phyloP scores from a whole-genome alignment of 2,329 filamentous ascomycete genomes.

The Basipetospora chlamydospora region DNA sequence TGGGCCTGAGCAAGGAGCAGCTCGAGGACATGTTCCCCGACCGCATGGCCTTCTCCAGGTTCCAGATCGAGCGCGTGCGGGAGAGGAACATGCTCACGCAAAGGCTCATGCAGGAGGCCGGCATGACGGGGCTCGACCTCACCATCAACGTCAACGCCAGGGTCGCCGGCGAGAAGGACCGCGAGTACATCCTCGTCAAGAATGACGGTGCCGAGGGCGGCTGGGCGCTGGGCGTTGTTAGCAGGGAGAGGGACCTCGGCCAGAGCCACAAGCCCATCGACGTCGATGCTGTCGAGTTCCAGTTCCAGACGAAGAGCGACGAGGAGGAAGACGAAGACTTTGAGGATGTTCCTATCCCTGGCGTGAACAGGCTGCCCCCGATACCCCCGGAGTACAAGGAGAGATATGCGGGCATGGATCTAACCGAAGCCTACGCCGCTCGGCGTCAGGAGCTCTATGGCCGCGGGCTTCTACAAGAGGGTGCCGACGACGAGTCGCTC shows the following conservation, averaged over 20 bases:
- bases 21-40: conserved; percentile 94
- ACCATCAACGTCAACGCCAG: conserved; percentile 48
- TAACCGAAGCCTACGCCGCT: background rate
- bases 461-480: conserved; percentile 7
- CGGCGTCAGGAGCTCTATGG: conserved; percentile 16
- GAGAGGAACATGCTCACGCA: conserved; percentile 94
- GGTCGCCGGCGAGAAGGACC: conserved; percentile 71
- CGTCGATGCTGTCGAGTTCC: conserved; percentile 54
- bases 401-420: conserved; percentile 5
- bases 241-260: conserved; percentile 65
- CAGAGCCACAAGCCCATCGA: conserved; percentile 82
- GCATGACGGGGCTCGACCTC: conserved; percentile 66
- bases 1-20: conserved; percentile 95
- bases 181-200: conserved; percentile 91
- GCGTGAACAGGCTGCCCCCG: conserved; percentile 70
- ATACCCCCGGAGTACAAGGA: conserved; percentile 6
- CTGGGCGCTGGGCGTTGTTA: conserved; percentile 90
- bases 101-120: conserved; percentile 83
- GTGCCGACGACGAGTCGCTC: conserved; percentile 34
- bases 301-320: conserved; percentile 40
- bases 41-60: conserved; percentile 90
- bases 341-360: conserved; percentile 85
- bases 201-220: conserved; percentile 91
- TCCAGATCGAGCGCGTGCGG: conserved; percentile 86
- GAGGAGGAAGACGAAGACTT: conserved; percentile 69